Evolutionary conservation across 352 stramenopile genomes (phyloP), one percentile per base, ranked within the genome.

Genomic region (Aphanomyces astaci): DNA sequence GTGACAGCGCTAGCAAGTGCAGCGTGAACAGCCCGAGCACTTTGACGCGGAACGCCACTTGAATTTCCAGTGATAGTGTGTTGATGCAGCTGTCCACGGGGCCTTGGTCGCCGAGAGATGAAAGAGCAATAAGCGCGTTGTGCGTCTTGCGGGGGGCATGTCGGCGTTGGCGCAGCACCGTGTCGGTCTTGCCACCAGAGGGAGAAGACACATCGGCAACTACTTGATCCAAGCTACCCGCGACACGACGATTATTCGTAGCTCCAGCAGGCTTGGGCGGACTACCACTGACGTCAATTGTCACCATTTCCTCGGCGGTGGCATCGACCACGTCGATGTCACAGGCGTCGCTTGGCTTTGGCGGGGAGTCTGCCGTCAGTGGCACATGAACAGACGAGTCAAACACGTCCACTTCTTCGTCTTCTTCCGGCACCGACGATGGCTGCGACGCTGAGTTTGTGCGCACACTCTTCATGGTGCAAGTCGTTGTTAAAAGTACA

Each of bases 11-110:
- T 30, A 86, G 74, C 22, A 91, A 73, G 45, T 91, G 82, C 33
- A 91, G 17, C n/a, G 80, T 77, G 63, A 88, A 84, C 65, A 89
- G 85, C 9, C 78, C 81, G 40, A 89, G 88, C 28, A 89, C 75
- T 70, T 88, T 89, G 68, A 80, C 78, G 2, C 82, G 82, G 48
- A 90, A 90, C 2, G 80, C 82, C 31, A 87, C 72, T 53, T 90
- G 75, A 56, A 90, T 85, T 64, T 84, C 59, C 22, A 83, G 63
- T 1, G 80, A 80, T 78, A 90, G 88, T 59, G 88, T 76, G 57
- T 82, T 89, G 10, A 89, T 79, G 4, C 79, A 79, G 86, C 33
- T 39, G 13, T 52, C 39, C 11, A 49, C 25, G 19, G 54, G 36
- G 5, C 36, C 56, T 19, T 65, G 31, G 30, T 30, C 24, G 36